phyloP scores from a whole-genome alignment of 805 yeast species.

The Tetrapisispora namnaoensis region DNA sequence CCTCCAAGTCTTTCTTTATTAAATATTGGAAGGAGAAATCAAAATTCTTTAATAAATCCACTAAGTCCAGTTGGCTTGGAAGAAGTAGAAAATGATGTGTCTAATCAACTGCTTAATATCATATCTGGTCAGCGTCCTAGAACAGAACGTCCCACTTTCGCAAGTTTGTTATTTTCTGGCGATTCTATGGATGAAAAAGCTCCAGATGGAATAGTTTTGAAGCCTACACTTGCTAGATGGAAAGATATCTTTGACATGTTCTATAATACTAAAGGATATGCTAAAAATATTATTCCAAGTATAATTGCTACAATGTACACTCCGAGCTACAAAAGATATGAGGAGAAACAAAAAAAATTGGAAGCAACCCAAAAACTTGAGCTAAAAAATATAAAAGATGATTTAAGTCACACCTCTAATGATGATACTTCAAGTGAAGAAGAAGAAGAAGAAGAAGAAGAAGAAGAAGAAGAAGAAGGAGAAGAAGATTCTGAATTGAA shows the following conservation, averaged over 20 bases:
- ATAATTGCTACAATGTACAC: constrained; percentile 44
- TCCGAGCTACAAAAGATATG: constrained; percentile 26
- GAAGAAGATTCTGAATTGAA: not conserved
- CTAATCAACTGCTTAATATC: constrained; percentile 19
- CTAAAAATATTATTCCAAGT: constrained; percentile 31
- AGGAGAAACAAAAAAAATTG: constrained; percentile 24
- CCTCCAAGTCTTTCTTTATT: constrained; percentile 24
- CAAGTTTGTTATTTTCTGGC: constrained; percentile 24
- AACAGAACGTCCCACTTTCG: constrained; percentile 19
- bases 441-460: constrained; percentile 21
- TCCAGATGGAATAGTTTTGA: constrained; percentile 24
- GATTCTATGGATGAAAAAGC: constrained; percentile 26
- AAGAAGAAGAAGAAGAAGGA: constrained; percentile 14
- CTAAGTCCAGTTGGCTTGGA: constrained; percentile 28
- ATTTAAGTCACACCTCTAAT: not conserved
- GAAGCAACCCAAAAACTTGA: constrained; percentile 16
- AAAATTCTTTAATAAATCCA: constrained; percentile 25
- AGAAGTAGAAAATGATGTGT: constrained; percentile 25
- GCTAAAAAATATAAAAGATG: constrained; percentile 10
- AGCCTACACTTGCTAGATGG: constrained; percentile 63
- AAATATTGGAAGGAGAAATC: constrained; percentile 21
- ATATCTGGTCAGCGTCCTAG: constrained; percentile 21
- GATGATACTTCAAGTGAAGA: constrained; percentile 2
- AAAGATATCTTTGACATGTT: constrained; percentile 44
- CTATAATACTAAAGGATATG: constrained; percentile 34